Evolutionary conservation across 805 yeast species (phyloP), one percentile per base, ranked within the genome.

Genomic region (Kregervanrija fluxuum): DNA sequence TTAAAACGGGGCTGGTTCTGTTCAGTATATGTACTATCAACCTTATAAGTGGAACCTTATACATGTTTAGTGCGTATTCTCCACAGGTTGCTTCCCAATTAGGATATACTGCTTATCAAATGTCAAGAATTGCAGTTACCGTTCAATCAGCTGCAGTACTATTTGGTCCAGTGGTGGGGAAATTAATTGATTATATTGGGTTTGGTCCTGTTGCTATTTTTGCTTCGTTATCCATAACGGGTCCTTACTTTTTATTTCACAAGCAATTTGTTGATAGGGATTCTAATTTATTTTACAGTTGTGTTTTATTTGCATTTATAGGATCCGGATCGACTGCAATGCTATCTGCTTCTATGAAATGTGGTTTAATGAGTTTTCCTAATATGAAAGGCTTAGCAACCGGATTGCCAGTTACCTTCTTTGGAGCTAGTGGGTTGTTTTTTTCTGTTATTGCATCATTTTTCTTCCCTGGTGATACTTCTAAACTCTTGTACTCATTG

Each of bases 21-120:
- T 30, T 48, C 30, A 50, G 57, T 16, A 47, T 55, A 4, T 47
- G 61, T 1, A 13, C 50, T 8, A 52, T 61, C 16, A 54, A 56
- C 11, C 60, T 81, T 40, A 74, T 74, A 13, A 78, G 86, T 53
- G 95, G 95, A 1, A 85, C 93, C 1, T 66, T 83, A 54, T 85
- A 85, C 61, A 66, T 85, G 38, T 85, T 80, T 62, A 79, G 86
- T 8, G 85, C 87, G 1, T 85, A 79, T 59, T 82, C 88, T 34
- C 91, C 95, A 0, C 93, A 85, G 58, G 69, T 84, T 44, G 85
- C 89, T 1, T 61, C 61, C 30, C 69, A 70, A 42, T 69, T 85
- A 43, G 64, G 65, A 15, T 77, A 85, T 52, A 58, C 77, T 1
- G 87, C 85, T 2, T 70, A 85, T 0, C 74, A 81, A 43, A 69